phyloP scores from a whole-genome alignment of 2,329 filamentous ascomycete genomes.

The Rutstroemia sp. region DNA sequence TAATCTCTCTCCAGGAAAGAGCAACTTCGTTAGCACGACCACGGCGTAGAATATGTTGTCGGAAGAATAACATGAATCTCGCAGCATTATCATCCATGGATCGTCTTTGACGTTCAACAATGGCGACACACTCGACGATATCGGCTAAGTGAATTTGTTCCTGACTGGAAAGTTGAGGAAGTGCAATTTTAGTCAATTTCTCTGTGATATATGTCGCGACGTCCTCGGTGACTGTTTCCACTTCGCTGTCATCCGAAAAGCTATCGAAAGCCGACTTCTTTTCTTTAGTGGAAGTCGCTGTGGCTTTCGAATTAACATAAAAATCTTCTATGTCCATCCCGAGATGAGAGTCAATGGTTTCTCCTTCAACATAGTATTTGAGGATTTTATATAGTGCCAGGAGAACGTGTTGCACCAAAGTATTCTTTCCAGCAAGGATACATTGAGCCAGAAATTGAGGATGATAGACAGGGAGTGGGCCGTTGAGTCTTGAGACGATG shows the following conservation, averaged over 20 bases:
- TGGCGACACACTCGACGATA: conserved; percentile 75
- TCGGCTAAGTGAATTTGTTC: conserved; percentile 82
- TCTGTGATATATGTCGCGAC: conserved; percentile 66
- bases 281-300: conserved; percentile 16
- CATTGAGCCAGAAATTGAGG: conserved; percentile 86
- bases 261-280: conserved; percentile 37
- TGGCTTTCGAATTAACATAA: conserved; percentile 33
- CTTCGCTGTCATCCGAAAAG: conserved; percentile 46
- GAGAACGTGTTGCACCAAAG: conserved; percentile 65
- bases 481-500: conserved; percentile 75
- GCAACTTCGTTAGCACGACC: conserved; percentile 55
- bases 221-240: conserved; percentile 62
- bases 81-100: conserved; percentile 88
- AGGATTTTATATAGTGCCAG: conserved; percentile 65
- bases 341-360: conserved; percentile 71
- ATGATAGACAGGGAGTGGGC: conserved; percentile 82
- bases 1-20: conserved; percentile 71
- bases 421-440: conserved; percentile 70
- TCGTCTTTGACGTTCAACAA: conserved; percentile 77
- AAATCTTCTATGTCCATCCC: conserved; percentile 57
- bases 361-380: conserved; percentile 77
- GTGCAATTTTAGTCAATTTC: conserved; percentile 63
- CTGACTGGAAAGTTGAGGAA: conserved; percentile 74
- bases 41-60: conserved; percentile 68
- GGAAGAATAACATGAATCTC: conserved; percentile 80